Percentiles rank a stretch among this genome's conserved stretches.
Conservation (phyloP, 805 yeast genomes). For the Naumovozyma dairenensis region DNA sequence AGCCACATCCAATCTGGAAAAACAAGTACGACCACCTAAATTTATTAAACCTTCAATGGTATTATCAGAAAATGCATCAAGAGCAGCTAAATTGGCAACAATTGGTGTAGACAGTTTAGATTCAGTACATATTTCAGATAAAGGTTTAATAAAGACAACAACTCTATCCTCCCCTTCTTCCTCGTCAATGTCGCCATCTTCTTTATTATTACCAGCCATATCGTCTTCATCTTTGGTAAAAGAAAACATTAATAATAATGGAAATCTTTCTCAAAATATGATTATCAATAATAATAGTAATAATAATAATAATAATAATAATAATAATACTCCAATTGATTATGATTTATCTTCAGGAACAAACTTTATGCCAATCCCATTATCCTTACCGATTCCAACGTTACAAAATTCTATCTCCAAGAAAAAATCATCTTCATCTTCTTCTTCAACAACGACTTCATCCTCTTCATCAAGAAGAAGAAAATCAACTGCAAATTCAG, state of each 20-base stretch:
- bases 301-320: background rate
- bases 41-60: slow-evolving; percentile 26
- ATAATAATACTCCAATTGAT: background rate
- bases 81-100: slow-evolving; percentile 22
- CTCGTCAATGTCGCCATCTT: no score
- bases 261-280: no score
- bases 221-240: no score
- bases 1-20: background rate
- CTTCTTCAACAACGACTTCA: background rate
- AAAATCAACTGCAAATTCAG: background rate
- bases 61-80: slow-evolving; percentile 20
- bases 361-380: background rate
- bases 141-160: no score
- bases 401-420: no score
- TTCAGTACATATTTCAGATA: no score
- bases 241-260: no score
- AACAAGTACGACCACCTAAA: slow-evolving; percentile 5
- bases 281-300: background rate
- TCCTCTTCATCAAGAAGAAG: background rate
- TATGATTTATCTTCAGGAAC: background rate
- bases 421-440: background rate
- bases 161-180: no score
- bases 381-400: background rate
- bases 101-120: slow-evolving; percentile 14
- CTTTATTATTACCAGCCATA: no score